Evolutionary conservation across 371 early-diverging fungal genomes (phyloP).

Genomic region (Rhizopus arrhizus): DNA sequence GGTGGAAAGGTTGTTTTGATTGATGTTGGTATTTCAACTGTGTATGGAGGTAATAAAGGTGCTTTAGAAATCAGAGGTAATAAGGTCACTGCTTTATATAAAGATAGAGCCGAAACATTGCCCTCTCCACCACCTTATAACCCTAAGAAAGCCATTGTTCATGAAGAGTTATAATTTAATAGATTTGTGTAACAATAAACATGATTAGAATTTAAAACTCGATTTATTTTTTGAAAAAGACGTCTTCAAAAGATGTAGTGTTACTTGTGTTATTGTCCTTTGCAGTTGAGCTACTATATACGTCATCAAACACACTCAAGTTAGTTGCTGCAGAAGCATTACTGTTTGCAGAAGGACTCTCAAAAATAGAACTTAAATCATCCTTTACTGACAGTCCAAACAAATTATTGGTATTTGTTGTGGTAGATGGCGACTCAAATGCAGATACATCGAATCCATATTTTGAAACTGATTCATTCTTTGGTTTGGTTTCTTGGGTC

Average conservation of each 20-base stretch:
- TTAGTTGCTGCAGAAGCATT: conserved; percentile 11
- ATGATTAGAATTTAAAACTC: not conserved
- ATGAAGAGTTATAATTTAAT: not conserved
- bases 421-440: conserved; percentile 34
- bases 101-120: conserved; percentile 18
- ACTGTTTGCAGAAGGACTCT: conserved; percentile 20
- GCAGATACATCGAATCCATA: conserved; percentile 52
- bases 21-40: conserved; percentile 75
- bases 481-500: not conserved
- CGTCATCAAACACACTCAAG: conserved; percentile 21
- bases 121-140: conserved; percentile 17
- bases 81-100: conserved; percentile 33
- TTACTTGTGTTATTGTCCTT: not conserved
- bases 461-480: conserved; percentile 21
- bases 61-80: conserved; percentile 61
- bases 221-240: conserved; percentile 13
- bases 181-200: not conserved
- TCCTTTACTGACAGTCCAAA: conserved; percentile 31
- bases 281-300: conserved; percentile 14
- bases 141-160: not conserved
- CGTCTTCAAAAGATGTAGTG: conserved; percentile 20
- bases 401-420: conserved; percentile 1
- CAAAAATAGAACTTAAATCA: conserved; percentile 41
- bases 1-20: conserved; percentile 66
- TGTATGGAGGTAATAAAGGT: conserved; percentile 65